phyloP scores from a whole-genome alignment of 2,329 filamentous ascomycete species.

The Talaromyces verruculosus region DNA sequence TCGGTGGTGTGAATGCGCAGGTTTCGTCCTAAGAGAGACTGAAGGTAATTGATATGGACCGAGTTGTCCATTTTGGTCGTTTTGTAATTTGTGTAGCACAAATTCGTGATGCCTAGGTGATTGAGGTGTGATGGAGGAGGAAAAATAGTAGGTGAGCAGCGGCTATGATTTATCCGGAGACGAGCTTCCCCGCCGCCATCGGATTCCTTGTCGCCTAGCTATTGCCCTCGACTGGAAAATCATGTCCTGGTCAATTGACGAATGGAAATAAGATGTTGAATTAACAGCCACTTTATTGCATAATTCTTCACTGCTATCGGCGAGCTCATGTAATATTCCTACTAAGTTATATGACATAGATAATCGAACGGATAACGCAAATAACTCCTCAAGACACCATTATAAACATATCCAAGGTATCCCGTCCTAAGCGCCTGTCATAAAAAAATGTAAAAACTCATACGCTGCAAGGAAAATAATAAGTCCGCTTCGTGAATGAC shows the following conservation, averaged over 20 bases:
- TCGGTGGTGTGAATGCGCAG: conserved; percentile 79
- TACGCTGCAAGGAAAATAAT: neutral
- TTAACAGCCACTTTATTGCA: neutral
- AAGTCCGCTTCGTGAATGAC: conserved; percentile 13
- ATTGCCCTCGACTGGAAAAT: neutral
- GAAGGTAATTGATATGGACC: conserved; percentile 41
- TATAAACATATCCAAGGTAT: neutral
- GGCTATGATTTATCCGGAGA: neutral
- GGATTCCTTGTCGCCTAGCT: neutral
- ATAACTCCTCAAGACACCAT: neutral
- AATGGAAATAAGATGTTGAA: neutral
- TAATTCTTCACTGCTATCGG: neutral
- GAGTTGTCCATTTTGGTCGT: conserved; percentile 36
- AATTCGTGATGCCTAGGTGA: neutral
- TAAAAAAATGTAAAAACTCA: neutral
- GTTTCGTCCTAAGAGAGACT: conserved; percentile 71
- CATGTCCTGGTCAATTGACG: neutral
- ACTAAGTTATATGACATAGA: neutral
- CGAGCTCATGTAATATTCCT: neutral
- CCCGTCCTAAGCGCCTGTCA: neutral
- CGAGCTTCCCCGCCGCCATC: neutral
- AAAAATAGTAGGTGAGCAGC: neutral
- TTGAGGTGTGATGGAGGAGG: neutral
- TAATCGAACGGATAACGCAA: neutral
- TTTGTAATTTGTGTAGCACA: neutral